Percentiles rank a stretch among this genome's conserved stretches.
phyloP scores from a whole-genome alignment of 306 rosid species.

The Luffa aegyptiaca region DNA sequence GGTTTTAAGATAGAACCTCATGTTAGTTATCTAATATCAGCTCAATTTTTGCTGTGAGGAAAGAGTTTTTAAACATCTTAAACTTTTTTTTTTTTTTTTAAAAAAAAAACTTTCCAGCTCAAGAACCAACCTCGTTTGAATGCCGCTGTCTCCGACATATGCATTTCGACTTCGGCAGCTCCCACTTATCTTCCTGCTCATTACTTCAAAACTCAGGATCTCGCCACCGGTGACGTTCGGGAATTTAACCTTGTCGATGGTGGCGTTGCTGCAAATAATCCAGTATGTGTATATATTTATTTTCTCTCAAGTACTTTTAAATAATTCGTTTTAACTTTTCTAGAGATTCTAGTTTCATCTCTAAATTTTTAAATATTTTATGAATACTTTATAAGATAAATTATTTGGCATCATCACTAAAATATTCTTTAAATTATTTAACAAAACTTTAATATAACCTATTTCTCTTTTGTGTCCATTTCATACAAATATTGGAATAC shows the following conservation, averaged over 20 bases:
- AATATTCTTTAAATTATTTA: too few species aligned
- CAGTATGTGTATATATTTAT: slow-evolving; percentile 23
- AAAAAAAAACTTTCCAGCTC: slow-evolving; percentile 23
- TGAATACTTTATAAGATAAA: too few species aligned
- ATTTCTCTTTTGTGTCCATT: too few species aligned
- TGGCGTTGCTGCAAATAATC: slow-evolving; percentile 65
- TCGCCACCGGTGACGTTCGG: neutral
- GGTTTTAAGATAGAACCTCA: too few species aligned
- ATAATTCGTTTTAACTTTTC: neutral
- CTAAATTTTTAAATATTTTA: neutral
- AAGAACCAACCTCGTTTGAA: slow-evolving; percentile 16
- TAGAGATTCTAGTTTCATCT: neutral
- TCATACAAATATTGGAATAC: too few species aligned
- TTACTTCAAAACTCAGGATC: slow-evolving; percentile 30
- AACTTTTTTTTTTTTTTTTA: neutral
- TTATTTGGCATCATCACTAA: too few species aligned
- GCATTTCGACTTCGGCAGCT: slow-evolving; percentile 67
- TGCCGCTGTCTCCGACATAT: slow-evolving; percentile 38
- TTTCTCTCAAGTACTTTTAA: neutral
- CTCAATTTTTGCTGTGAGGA: neutral
- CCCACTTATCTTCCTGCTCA: slow-evolving; percentile 74
- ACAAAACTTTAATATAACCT: too few species aligned
- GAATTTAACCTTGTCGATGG: slow-evolving; percentile 55
- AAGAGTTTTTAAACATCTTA: too few species aligned
- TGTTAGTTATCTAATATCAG: too few species aligned